Conservation (phyloP, 805 yeast species). For the Metschnikowia hibisci region DNA sequence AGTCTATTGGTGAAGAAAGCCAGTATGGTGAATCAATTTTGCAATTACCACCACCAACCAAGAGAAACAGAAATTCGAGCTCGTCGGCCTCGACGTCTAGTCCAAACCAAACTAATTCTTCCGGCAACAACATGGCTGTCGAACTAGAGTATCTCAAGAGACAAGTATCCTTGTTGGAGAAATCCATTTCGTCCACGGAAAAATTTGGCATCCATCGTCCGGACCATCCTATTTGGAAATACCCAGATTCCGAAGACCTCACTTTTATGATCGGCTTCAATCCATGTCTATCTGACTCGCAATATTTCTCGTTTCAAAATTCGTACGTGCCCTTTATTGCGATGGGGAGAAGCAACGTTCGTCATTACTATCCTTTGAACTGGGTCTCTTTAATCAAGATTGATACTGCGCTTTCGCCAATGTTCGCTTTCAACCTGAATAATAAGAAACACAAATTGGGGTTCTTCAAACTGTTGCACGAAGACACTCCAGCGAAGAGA, state of each 20-base stretch:
- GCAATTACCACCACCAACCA: slow-evolving; percentile 2
- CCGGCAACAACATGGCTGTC: slow-evolving; percentile 11
- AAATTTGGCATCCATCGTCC: neutral
- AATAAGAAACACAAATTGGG: neutral
- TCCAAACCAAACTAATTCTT: neutral
- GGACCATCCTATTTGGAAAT: slow-evolving; percentile 7
- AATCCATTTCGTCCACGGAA: slow-evolving; percentile 11
- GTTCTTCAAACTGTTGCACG: neutral
- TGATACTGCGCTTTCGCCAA: slow-evolving; percentile 16
- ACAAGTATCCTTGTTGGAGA: slow-evolving; percentile 20
- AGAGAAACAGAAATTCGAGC: neutral
- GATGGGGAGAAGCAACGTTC: slow-evolving; percentile 8
- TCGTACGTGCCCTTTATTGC: slow-evolving; percentile 20
- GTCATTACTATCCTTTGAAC: slow-evolving; percentile 15
- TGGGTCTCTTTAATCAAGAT: slow-evolving; percentile 17
- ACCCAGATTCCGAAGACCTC: slow-evolving; percentile 4
- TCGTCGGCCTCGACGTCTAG: neutral
- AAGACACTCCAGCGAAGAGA: slow-evolving; percentile 10
- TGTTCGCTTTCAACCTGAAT: slow-evolving; percentile 16
- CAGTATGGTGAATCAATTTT: slow-evolving; percentile 11
- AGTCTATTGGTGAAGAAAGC: slow-evolving; percentile 3
- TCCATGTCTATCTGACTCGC: slow-evolving; percentile 21
- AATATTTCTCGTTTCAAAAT: slow-evolving; percentile 34
- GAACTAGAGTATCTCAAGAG: slow-evolving; percentile 20
- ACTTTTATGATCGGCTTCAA: slow-evolving; percentile 11